A percentile compares a stretch with the other conserved stretches of the same genome.
These are phyloP conservation scores for Pseudogymnoascus sp. DNA, from an alignment of 2,329 filamentous ascomycete species.

Conservation along the genomic window DNA sequence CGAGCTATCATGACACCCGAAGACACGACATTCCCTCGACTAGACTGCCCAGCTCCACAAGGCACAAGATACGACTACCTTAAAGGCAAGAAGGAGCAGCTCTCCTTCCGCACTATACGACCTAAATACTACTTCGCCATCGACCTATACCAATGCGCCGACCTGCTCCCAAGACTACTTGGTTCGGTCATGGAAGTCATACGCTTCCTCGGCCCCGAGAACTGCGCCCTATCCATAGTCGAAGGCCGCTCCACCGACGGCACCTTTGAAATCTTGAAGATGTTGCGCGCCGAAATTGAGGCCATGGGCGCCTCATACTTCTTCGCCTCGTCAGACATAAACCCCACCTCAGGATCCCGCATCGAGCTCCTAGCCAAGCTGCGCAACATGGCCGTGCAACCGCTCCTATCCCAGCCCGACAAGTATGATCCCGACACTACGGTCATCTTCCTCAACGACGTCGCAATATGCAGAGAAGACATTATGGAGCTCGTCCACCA, in stretches of 20 bases:
- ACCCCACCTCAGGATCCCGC: conserved; percentile 37
- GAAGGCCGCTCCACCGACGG: conserved; percentile 49
- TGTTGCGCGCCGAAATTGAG: conserved; percentile 34
- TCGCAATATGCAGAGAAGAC: conserved; percentile 45
- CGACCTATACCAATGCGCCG: conserved; percentile 38
- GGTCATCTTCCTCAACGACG: conserved; percentile 50
- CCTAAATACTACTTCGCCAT: conserved; percentile 43
- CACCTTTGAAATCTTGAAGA: conserved; percentile 41
- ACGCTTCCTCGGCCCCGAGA: conserved; percentile 37
- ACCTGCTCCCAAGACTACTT: conserved; percentile 42
- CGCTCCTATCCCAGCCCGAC: conserved; percentile 29
- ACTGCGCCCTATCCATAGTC: conserved; percentile 47
- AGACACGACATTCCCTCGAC: too few species aligned
- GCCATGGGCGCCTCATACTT: conserved; percentile 34
- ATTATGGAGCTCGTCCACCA: conserved; percentile 50
- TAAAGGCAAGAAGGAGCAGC: too few species aligned
- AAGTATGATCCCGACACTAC: too few species aligned
- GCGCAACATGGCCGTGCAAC: conserved; percentile 44
- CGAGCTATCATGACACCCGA: too few species aligned
- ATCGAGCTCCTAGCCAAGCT: conserved; percentile 41
- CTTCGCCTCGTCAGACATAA: conserved; percentile 35
- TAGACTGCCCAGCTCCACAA: too few species aligned
- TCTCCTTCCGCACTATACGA: background rate
- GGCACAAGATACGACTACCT: too few species aligned
- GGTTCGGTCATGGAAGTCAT: conserved; percentile 42